Percentiles rank a stretch among this genome's conserved stretches.
phyloP scores from a whole-genome alignment of 2,329 filamentous ascomycete genomes.

The Aspergillus unguis region DNA sequence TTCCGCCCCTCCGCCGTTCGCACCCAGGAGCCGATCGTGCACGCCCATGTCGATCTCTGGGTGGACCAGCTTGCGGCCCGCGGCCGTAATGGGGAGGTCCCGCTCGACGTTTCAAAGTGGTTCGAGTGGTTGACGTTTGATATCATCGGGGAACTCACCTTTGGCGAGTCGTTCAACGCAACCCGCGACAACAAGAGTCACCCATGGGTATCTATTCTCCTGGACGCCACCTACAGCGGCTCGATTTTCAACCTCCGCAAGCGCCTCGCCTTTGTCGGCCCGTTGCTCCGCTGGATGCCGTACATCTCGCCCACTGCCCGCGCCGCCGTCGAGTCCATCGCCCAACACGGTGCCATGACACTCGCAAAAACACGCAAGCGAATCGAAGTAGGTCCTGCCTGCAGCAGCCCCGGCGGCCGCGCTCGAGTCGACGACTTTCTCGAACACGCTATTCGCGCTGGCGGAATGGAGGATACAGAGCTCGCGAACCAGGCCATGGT shows the following conservation, averaged over 20 bases:
- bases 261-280: background rate
- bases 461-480: background rate
- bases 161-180: constrained; percentile 1
- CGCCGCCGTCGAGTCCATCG: background rate
- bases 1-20: background rate
- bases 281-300: background rate
- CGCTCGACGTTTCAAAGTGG: constrained; percentile 12
- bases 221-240: background rate
- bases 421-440: background rate
- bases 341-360: background rate
- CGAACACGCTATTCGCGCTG: background rate
- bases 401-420: background rate
- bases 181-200: constrained; percentile 1
- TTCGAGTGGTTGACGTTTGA: constrained; percentile 8
- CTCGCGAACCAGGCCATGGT: constrained; percentile 1
- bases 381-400: background rate
- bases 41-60: background rate
- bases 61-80: background rate
- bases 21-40: background rate
- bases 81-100: background rate
- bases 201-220: background rate
- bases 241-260: constrained; percentile 2
- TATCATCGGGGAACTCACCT: constrained; percentile 9
- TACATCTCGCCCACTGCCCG: background rate
- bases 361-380: background rate